Conservation (phyloP, 768 basidiomycete species). For the Amanita pseudoporphyria region DNA sequence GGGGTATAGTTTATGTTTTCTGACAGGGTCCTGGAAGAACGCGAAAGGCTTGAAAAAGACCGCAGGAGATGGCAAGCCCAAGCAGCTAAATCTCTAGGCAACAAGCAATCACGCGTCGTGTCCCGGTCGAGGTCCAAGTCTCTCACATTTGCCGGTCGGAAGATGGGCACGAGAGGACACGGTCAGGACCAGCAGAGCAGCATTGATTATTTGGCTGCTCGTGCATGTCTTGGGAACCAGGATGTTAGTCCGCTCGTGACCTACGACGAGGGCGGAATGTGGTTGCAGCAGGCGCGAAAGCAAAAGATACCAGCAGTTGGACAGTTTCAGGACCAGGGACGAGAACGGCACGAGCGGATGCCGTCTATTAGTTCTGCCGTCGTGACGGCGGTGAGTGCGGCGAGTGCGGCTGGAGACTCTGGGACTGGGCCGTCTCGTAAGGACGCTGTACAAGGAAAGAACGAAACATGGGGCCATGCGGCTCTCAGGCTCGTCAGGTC, state of each 20-base stretch:
- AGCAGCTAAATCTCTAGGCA: slow-evolving; percentile 55
- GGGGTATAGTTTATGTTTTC: slow-evolving; percentile 2
- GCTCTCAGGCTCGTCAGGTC: slow-evolving; percentile 31
- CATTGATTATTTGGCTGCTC: slow-evolving; percentile 56
- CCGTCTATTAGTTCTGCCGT: slow-evolving; percentile 2
- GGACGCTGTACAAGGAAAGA: slow-evolving; percentile 31
- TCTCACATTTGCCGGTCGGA: slow-evolving; percentile 27
- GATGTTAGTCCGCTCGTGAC: slow-evolving; percentile 34
- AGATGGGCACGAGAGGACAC: slow-evolving; percentile 7
- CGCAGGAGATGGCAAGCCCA: slow-evolving; percentile 59
- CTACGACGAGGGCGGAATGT: neutral
- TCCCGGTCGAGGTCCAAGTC: slow-evolving; percentile 59
- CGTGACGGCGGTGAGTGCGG: neutral
- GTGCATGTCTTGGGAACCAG: slow-evolving; percentile 61
- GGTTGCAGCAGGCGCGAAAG: neutral
- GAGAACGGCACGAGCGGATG: neutral
- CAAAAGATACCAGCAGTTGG: no score
- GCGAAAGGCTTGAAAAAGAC: slow-evolving; percentile 48
- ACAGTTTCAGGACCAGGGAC: no score
- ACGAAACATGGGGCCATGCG: slow-evolving; percentile 33
- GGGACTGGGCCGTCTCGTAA: neutral
- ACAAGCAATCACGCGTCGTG: slow-evolving; percentile 49
- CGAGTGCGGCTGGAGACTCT: neutral
- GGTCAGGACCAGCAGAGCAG: slow-evolving; percentile 20
- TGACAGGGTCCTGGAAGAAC: slow-evolving; percentile 58